Conservation (phyloP, 371 early-diverging fungal genomes). For the Gilbertella persicaria region DNA sequence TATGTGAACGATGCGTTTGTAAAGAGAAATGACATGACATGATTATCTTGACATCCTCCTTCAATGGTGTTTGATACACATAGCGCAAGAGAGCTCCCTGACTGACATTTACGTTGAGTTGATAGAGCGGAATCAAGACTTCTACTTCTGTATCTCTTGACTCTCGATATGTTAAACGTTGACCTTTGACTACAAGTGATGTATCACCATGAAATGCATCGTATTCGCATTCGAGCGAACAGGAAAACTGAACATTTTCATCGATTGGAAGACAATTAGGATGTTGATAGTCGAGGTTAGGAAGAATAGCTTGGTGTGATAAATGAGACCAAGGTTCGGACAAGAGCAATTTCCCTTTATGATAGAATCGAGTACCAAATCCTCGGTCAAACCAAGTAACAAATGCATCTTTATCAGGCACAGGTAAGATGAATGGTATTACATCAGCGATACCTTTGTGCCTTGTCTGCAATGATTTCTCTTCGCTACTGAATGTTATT, state of each 20-base stretch:
- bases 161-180: conserved; percentile 9
- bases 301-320: conserved; percentile 57
- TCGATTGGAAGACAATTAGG: conserved; percentile 1
- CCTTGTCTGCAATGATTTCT: conserved; percentile 10
- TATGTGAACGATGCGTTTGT: not conserved
- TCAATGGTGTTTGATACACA: conserved; percentile 1
- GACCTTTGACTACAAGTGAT: conserved; percentile 6
- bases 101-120: conserved; percentile 8
- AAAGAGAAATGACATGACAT: conserved; percentile 13
- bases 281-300: conserved; percentile 32
- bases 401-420: conserved; percentile 46
- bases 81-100: conserved; percentile 15
- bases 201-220: conserved; percentile 24
- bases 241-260: conserved; percentile 1
- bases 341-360: conserved; percentile 46
- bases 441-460: conserved; percentile 23
- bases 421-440: conserved; percentile 6
- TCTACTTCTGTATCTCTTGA: conserved; percentile 13
- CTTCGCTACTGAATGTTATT: conserved; percentile 32
- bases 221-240: conserved; percentile 5
- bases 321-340: conserved; percentile 53
- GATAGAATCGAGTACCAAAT: conserved; percentile 46
- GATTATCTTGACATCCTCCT: conserved; percentile 8
- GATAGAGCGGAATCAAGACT: conserved; percentile 18
- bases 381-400: conserved; percentile 59